Conservation (phyloP, 2,329 filamentous ascomycete species). For the Penicillium occitanis region DNA sequence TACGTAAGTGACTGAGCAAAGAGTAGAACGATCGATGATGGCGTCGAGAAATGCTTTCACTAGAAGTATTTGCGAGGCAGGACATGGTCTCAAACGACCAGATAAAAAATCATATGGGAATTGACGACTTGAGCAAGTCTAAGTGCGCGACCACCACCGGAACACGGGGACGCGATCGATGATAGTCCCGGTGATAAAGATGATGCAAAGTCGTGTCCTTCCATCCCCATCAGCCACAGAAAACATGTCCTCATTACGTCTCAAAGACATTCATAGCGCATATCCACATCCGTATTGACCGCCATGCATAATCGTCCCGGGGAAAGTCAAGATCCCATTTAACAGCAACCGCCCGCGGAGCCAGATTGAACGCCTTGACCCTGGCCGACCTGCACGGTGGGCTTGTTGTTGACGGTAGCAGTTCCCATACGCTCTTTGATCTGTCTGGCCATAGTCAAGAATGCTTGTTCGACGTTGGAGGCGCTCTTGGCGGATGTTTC, state of each 20-base stretch:
- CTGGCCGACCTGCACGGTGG: constrained; percentile 91
- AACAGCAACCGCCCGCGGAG: constrained; percentile 87
- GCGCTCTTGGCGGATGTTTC: constrained; percentile 99
- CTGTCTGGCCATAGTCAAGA: constrained; percentile 99
- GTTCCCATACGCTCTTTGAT: constrained; percentile 99
- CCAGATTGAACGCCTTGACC: constrained; percentile 91
- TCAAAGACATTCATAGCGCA: constrained; percentile 27
- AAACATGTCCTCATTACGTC: constrained; percentile 9
- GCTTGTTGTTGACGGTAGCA: constrained; percentile 96
- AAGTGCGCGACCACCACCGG: neutral
- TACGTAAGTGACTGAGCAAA: constrained; percentile 16
- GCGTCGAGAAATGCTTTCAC: neutral
- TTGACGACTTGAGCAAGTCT: neutral
- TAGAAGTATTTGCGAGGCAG: neutral
- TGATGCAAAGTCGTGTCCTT: neutral
- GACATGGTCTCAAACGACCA: neutral
- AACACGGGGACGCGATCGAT: neutral
- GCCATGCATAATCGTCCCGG: neutral
- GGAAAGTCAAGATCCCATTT: constrained; percentile 45
- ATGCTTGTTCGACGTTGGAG: constrained; percentile 98
- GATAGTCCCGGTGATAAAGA: neutral
- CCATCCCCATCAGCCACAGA: constrained; percentile 23
- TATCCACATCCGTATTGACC: constrained; percentile 6
- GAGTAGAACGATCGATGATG: constrained; percentile 10
- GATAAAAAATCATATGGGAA: neutral